A percentile compares a stretch with the other conserved stretches of the same genome.
These are phyloP conservation scores for Cladosporium sp. DNA, from an alignment of 2,329 filamentous ascomycete species.

Conservation along the genomic window DNA sequence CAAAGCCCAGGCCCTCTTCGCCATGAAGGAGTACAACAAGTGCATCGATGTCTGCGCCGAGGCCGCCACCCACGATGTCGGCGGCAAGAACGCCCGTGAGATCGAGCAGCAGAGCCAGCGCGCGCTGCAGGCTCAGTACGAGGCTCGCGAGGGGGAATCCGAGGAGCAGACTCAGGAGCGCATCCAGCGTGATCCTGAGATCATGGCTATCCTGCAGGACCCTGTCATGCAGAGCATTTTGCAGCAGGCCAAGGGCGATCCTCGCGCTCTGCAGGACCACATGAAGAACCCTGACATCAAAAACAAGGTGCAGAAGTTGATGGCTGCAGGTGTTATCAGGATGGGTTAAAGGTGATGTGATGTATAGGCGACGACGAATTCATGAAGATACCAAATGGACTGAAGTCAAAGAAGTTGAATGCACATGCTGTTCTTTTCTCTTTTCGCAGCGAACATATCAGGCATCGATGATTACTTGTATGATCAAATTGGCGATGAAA, in stretches of 20 bases:
- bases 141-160: slow-evolving; percentile 78
- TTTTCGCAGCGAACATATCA: too few species aligned
- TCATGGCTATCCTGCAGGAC: slow-evolving; percentile 87
- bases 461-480: background rate
- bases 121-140: slow-evolving; percentile 84
- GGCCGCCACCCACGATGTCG: slow-evolving; percentile 71
- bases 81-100: slow-evolving; percentile 79
- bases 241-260: slow-evolving; percentile 92
- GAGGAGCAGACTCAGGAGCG: slow-evolving; percentile 94
- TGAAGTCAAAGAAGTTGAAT: too few species aligned
- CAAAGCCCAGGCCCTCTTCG: slow-evolving; percentile 91
- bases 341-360: slow-evolving; percentile 21
- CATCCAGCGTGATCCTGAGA: slow-evolving; percentile 64
- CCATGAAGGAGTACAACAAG: slow-evolving; percentile 97
- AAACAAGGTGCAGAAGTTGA: slow-evolving; percentile 88
- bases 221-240: slow-evolving; percentile 97
- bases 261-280: slow-evolving; percentile 88
- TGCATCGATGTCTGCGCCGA: slow-evolving; percentile 85
- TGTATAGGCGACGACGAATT: background rate
- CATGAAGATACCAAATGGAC: background rate
- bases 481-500: too few species aligned
- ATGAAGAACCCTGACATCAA: slow-evolving; percentile 88
- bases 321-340: slow-evolving; percentile 81
- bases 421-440: background rate
- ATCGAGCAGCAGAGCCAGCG: slow-evolving; percentile 94